phyloP scores from a whole-genome alignment of 805 yeast genomes.

The Candida incommunis region DNA sequence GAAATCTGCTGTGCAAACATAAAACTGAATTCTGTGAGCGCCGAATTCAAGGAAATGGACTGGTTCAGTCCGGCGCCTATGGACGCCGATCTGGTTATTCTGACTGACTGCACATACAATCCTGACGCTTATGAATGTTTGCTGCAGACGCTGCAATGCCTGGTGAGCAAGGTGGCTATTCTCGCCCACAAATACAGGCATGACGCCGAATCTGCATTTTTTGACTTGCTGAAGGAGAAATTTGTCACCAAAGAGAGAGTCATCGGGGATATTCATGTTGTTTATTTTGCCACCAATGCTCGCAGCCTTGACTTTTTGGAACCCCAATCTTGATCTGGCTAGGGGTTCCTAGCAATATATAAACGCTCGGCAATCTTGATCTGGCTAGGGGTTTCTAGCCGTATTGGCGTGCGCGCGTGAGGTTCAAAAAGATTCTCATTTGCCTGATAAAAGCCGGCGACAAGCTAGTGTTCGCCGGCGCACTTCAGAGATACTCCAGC shows the following conservation, averaged over 20 bases:
- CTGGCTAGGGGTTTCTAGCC: too few relatives aligned
- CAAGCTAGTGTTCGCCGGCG: too few relatives aligned
- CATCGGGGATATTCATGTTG: not conserved
- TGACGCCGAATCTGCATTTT: conserved; percentile 8
- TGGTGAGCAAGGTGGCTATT: conserved; percentile 12
- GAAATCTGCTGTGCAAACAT: conserved; percentile 25
- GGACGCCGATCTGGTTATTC: conserved; percentile 25
- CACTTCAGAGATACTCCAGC: too few relatives aligned
- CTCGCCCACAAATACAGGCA: conserved; percentile 22
- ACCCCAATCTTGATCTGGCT: too few relatives aligned
- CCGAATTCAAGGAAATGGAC: conserved; percentile 21
- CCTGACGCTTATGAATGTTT: conserved; percentile 25
- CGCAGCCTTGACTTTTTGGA: not conserved
- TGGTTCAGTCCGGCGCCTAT: conserved; percentile 24
- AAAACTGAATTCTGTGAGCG: conserved; percentile 10
- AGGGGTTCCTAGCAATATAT: too few relatives aligned
- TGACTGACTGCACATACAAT: conserved; percentile 31
- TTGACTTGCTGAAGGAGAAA: not conserved
- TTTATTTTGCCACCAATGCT: not conserved
- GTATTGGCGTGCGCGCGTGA: too few relatives aligned
- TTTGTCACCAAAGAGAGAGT: not conserved
- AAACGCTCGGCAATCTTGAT: too few relatives aligned
- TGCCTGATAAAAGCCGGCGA: too few relatives aligned
- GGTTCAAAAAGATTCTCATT: too few relatives aligned
- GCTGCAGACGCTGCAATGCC: conserved; percentile 16